A percentile compares a stretch with the other conserved stretches of the same genome.
Conservation (phyloP, 73 alveolate species). For the Tetrahymena thermophila region DNA sequence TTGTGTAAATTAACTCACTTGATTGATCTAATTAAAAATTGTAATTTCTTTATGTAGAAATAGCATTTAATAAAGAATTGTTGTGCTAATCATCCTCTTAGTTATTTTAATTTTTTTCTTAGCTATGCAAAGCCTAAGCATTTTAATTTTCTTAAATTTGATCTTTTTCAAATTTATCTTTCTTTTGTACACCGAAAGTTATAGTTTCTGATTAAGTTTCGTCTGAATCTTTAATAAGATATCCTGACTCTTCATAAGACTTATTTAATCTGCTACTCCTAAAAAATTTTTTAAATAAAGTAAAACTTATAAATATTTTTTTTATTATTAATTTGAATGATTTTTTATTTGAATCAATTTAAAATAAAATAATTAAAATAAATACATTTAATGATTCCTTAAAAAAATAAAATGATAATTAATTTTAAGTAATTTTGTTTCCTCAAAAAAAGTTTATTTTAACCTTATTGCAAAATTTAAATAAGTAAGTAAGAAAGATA, state of each 20-base stretch:
- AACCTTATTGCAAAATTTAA: too few species aligned
- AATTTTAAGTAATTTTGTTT: too few species aligned
- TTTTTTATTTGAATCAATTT: too few species aligned
- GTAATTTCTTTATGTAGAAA: background rate
- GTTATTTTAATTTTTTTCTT: background rate
- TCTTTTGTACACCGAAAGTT: background rate
- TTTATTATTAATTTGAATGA: too few species aligned
- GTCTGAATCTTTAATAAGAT: background rate
- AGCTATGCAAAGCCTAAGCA: background rate
- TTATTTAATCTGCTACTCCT: background rate
- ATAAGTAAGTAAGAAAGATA: too few species aligned
- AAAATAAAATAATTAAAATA: too few species aligned
- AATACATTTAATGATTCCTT: too few species aligned
- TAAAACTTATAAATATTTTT: too few species aligned
- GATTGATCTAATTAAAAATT: background rate
- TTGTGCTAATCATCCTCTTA: background rate
- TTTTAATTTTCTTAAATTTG: background rate
- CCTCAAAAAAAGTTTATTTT: too few species aligned
- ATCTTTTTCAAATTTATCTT: background rate
- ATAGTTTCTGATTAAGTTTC: background rate
- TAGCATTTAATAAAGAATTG: background rate
- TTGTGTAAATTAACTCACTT: background rate
- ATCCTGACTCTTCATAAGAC: background rate
- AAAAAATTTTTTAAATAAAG: too few species aligned
- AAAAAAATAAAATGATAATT: too few species aligned